Base-by-base conservation (phyloP, 768 basidiomycete genomes). In the Coprinellus micaceus region DNA sequence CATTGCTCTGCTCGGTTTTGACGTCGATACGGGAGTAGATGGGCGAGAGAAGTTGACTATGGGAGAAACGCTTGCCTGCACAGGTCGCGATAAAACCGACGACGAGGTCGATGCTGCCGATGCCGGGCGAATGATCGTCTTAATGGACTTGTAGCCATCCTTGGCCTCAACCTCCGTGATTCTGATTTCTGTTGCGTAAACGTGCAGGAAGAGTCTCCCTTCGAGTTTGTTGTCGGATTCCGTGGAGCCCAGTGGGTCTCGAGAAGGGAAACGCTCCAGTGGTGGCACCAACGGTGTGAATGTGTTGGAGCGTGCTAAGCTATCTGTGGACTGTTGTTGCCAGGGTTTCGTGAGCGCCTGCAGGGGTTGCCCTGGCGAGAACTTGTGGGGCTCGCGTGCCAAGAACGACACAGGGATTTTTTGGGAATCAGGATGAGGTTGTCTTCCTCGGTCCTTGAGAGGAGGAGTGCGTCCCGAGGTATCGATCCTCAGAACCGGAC, bases 51-150 rank as follows among this genome's bases (percentile, higher is more conserved):
- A 24, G 33, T 30, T 33, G n/a, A 30, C 21, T 17, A 51, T 30
- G 17, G 49, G 49, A 37, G 49, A 51, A 2, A 51, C 29, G 3
- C 28, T 17, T 36, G 49, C 33, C 30, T 26, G n/a, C 19, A 45
- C 7, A 33, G 33, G 49, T 50, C 24, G 26, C 33, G 17, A 25
- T 36, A 29, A 51, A n/a, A 21, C 21, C 33, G 19, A 21, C 30
- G 49, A 11, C 21, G 49, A 51, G n/a, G 49, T 9, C n/a, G 49
- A 51, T 51, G 33, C 21, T 37, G 30, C n/a, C 24, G 49, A 17
- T 51, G 49, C 30, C 3, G 49, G 49, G 2, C 49, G 49, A 37
- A 51, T 51, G 49, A 51, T 51, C 30, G 49, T 51, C 49, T 24
- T 51, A n/a, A 37, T 37, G 26, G 33, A 36, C 33, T 37, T 51